These are phyloP conservation scores for Limonomyces culmigenus DNA, from an alignment of 1,284 basidiomycete genomes.

Conservation along the genomic window DNA sequence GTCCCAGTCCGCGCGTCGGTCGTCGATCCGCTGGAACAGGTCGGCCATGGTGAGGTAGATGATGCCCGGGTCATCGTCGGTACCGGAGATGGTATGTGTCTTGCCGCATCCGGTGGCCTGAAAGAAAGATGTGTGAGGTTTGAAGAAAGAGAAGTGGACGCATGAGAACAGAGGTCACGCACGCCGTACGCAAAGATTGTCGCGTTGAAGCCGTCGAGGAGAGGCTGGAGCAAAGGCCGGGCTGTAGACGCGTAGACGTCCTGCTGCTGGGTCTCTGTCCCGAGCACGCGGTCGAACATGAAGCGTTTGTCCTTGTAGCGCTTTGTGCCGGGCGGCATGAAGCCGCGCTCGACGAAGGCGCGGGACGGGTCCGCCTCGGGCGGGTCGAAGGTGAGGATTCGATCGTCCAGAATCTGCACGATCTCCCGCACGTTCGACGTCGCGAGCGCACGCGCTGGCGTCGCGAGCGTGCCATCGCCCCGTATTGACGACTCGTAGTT, in stretches of 20 bases:
- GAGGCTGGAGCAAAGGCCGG: slow-evolving; percentile 63
- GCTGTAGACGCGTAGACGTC: slow-evolving; percentile 79
- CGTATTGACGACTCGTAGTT: slow-evolving; percentile 54
- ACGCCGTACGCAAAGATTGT: slow-evolving; percentile 97
- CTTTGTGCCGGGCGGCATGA: slow-evolving; percentile 69
- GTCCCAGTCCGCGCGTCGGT: slow-evolving; percentile 65
- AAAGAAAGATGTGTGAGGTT: slow-evolving; percentile 4
- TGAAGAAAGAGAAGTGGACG: background rate
- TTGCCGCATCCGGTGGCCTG: slow-evolving; percentile 97
- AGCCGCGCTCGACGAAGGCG: slow-evolving; percentile 66
- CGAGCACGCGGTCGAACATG: slow-evolving; percentile 89
- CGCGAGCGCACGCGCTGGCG: slow-evolving; percentile 31
- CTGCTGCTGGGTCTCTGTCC: slow-evolving; percentile 61
- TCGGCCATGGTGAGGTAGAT: slow-evolving; percentile 96
- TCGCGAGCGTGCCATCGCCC: slow-evolving; percentile 68
- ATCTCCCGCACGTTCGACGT: slow-evolving; percentile 49
- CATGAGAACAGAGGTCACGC: background rate
- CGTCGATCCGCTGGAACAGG: slow-evolving; percentile 79
- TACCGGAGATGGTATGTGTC: slow-evolving; percentile 94
- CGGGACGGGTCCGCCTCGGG: slow-evolving; percentile 67
- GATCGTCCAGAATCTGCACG: slow-evolving; percentile 68
- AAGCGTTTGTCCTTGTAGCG: slow-evolving; percentile 89
- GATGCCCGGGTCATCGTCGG: slow-evolving; percentile 72
- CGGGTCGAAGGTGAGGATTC: slow-evolving; percentile 89
- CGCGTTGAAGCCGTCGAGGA: slow-evolving; percentile 90